phyloP scores from a whole-genome alignment of 83 land plant species.

The Picea abies region DNA sequence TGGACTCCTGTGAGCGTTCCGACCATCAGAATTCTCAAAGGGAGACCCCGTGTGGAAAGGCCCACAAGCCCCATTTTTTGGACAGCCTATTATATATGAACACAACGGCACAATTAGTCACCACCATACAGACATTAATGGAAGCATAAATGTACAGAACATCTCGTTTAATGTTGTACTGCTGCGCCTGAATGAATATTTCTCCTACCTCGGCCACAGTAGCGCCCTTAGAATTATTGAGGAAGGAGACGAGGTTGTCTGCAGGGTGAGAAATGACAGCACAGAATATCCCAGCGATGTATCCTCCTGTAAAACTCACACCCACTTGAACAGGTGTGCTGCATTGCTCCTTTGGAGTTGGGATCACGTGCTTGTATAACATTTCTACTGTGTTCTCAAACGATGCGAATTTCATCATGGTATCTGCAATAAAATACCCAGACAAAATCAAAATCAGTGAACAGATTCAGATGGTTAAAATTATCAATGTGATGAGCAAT shows the following conservation, averaged over 20 bases:
- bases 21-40: constrained; percentile 41
- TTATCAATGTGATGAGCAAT: too few relatives aligned
- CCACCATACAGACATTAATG: neutral
- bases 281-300: constrained; percentile 83
- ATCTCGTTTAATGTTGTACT: too few relatives aligned
- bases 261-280: constrained; percentile 91
- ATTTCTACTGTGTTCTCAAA: too few relatives aligned
- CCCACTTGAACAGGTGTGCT: constrained; percentile 71
- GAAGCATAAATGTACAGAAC: neutral
- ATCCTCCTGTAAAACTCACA: constrained; percentile 83
- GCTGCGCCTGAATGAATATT: too few relatives aligned
- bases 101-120: constrained; percentile 2
- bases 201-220: constrained; percentile 62
- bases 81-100: constrained; percentile 12
- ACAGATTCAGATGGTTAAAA: too few relatives aligned
- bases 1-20: constrained; percentile 46
- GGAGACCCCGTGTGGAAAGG: constrained; percentile 33
- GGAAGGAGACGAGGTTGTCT: constrained; percentile 87
- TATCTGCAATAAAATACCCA: too few relatives aligned
- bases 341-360: constrained; percentile 65
- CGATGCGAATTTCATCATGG: too few relatives aligned
- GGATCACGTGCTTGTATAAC: too few relatives aligned
- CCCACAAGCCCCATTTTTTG: constrained; percentile 30
- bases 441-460: too few relatives aligned
- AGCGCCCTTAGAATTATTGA: constrained; percentile 87